These are phyloP conservation scores for Ramalina peruviana DNA, from an alignment of 495 filamentous ascomycete genomes.

Conservation along the genomic window DNA sequence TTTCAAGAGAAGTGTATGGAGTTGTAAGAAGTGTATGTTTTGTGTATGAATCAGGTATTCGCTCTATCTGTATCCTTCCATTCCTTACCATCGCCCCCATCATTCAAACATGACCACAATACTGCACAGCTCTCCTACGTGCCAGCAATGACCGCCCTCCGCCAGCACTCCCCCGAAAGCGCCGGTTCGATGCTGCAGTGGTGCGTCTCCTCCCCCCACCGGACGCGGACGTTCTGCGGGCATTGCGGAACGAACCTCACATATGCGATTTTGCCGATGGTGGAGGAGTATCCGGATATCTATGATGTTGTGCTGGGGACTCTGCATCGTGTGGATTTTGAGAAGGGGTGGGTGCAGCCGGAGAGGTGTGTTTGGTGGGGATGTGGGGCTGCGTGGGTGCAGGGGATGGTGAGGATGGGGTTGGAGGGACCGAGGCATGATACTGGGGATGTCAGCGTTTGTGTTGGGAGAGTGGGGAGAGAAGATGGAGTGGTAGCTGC, in stretches of 20 bases:
- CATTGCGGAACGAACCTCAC: conserved; percentile 16
- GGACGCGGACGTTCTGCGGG: conserved; percentile 15
- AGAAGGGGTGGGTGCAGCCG: neutral
- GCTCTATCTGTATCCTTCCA: neutral
- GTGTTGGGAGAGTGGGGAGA: too few relatives aligned
- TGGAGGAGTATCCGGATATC: conserved; percentile 3
- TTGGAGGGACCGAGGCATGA: too few relatives aligned
- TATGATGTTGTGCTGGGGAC: conserved; percentile 14
- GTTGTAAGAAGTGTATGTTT: too few relatives aligned
- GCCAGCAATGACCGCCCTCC: too few relatives aligned
- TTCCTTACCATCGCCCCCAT: neutral
- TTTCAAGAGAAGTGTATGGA: too few relatives aligned
- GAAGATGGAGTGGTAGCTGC: too few relatives aligned
- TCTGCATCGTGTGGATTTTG: conserved; percentile 9
- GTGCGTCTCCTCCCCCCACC: conserved; percentile 3
- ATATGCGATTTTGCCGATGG: conserved; percentile 1
- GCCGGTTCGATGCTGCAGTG: neutral
- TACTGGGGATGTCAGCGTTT: too few relatives aligned
- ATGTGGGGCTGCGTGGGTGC: conserved; percentile 1
- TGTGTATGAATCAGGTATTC: too few relatives aligned
- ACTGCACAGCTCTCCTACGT: too few relatives aligned
- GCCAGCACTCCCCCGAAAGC: neutral
- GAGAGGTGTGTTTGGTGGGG: conserved; percentile 3
- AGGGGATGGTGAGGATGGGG: neutral
- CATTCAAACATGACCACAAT: neutral